Percentiles rank a stretch among this genome's conserved stretches.
These are phyloP conservation scores for Lasiodiplodia theobromae DNA, from an alignment of 2,329 filamentous ascomycete species.

Conservation along the genomic window DNA sequence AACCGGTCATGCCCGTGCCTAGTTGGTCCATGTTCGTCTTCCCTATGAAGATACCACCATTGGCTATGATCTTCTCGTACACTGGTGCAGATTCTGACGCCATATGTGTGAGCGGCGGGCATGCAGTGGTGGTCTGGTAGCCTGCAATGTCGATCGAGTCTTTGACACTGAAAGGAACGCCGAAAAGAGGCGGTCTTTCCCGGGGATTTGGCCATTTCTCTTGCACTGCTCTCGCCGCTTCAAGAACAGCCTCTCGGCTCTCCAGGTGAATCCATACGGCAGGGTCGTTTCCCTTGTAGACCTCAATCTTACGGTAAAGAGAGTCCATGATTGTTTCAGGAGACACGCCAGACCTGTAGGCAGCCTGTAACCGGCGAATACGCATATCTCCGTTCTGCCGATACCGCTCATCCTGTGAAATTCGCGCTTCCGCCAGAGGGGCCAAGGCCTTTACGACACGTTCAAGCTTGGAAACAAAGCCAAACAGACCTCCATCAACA, in stretches of 20 bases:
- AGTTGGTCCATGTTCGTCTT: constrained; percentile 70
- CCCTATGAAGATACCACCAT: constrained; percentile 65
- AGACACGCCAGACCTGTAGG: constrained; percentile 54
- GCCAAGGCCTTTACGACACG: constrained; percentile 45
- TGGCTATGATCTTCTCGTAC: constrained; percentile 57
- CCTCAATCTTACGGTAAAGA: constrained; percentile 57
- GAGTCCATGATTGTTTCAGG: constrained; percentile 54
- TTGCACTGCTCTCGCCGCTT: constrained; percentile 51
- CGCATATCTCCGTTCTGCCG: constrained; percentile 50
- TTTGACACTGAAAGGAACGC: constrained; percentile 64
- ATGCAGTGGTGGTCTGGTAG: constrained; percentile 60
- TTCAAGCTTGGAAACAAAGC: constrained; percentile 55
- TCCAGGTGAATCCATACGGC: constrained; percentile 61
- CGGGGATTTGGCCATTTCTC: constrained; percentile 50
- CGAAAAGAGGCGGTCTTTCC: constrained; percentile 59
- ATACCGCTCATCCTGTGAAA: constrained; percentile 16
- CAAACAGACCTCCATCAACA: constrained; percentile 61
- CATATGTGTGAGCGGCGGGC: constrained; percentile 57
- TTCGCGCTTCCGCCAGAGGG: constrained; percentile 32
- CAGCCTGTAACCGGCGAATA: constrained; percentile 51
- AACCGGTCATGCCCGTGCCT: constrained; percentile 67
- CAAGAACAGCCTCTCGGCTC: constrained; percentile 48
- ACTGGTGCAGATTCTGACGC: constrained; percentile 58
- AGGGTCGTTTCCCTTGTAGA: constrained; percentile 56
- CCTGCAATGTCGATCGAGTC: constrained; percentile 63